These are phyloP conservation scores for Trichoderma erinaceum DNA, from an alignment of 495 filamentous ascomycete species.

Conservation along the genomic window DNA sequence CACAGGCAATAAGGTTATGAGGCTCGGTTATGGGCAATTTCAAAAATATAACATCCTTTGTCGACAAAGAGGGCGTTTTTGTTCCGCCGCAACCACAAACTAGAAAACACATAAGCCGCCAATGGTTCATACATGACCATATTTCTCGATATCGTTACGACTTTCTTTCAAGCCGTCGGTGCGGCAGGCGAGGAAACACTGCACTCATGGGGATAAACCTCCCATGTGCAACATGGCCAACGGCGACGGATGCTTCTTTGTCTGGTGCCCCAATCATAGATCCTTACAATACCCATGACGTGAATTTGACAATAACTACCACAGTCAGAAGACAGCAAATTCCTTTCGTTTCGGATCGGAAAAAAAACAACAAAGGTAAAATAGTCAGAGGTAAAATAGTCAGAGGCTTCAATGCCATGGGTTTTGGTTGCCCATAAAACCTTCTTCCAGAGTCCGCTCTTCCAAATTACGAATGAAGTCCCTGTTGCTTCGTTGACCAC, in stretches of 20 bases:
- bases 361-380: background rate
- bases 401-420: constrained; percentile 43
- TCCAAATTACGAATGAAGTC: constrained; percentile 93
- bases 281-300: too few species aligned
- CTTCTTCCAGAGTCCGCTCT: constrained; percentile 88
- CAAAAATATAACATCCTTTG: background rate
- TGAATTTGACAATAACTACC: too few species aligned
- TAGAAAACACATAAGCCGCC: too few species aligned
- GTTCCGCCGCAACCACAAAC: too few species aligned
- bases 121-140: background rate
- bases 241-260: too few species aligned
- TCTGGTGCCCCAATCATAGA: too few species aligned
- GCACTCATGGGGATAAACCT: background rate
- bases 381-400: too few species aligned
- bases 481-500: constrained; percentile 56
- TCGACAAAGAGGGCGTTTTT: too few species aligned
- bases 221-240: too few species aligned
- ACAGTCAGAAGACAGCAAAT: too few species aligned
- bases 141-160: background rate
- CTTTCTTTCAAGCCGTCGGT: constrained; percentile 1
- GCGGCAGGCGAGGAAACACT: background rate
- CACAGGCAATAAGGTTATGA: background rate
- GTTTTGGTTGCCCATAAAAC: constrained; percentile 50
- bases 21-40: background rate
- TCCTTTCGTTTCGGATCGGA: background rate